Conservation (phyloP, 1,284 basidiomycete genomes). For the Tilletia walkeri region DNA sequence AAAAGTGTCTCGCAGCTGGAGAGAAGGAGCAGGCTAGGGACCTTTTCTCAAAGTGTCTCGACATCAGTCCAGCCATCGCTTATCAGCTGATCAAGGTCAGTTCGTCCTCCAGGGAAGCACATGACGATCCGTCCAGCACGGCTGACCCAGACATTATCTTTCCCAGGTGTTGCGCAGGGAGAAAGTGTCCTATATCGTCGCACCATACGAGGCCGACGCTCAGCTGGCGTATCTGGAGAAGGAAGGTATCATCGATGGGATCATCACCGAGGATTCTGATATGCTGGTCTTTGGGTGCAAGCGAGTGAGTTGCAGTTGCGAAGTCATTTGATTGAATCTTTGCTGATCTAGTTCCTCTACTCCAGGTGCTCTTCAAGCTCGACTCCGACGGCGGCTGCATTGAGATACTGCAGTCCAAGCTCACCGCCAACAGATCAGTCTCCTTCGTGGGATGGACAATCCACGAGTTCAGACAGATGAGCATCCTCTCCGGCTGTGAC, state of each 20-base stretch:
- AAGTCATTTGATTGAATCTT: not conserved
- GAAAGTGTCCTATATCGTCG: slow-evolving; percentile 72
- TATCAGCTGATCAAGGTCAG: slow-evolving; percentile 90
- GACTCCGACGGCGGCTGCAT: slow-evolving; percentile 66
- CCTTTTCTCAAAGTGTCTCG: slow-evolving; percentile 82
- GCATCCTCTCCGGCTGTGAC: slow-evolving; percentile 95
- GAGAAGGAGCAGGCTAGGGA: slow-evolving; percentile 78
- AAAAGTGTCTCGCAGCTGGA: slow-evolving; percentile 72
- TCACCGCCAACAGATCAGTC: slow-evolving; percentile 71
- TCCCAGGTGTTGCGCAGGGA: slow-evolving; percentile 28
- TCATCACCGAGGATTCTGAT: slow-evolving; percentile 98
- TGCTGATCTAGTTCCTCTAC: slow-evolving; percentile 57
- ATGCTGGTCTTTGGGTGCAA: slow-evolving; percentile 92
- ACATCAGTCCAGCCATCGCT: slow-evolving; percentile 96
- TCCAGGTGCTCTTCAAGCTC: slow-evolving; percentile 50
- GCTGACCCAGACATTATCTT: not conserved
- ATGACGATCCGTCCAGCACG: not conserved
- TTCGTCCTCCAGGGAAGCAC: not conserved
- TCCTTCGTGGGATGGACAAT: slow-evolving; percentile 86
- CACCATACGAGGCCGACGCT: slow-evolving; percentile 97
- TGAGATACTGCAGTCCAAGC: slow-evolving; percentile 74
- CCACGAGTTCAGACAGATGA: slow-evolving; percentile 86
- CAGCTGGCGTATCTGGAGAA: slow-evolving; percentile 91
- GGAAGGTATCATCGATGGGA: slow-evolving; percentile 77
- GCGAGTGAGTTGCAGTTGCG: slow-evolving; percentile 63